Evolutionary conservation across 805 yeast species (phyloP).

Genomic region (Zygoascus flipseniorum): DNA sequence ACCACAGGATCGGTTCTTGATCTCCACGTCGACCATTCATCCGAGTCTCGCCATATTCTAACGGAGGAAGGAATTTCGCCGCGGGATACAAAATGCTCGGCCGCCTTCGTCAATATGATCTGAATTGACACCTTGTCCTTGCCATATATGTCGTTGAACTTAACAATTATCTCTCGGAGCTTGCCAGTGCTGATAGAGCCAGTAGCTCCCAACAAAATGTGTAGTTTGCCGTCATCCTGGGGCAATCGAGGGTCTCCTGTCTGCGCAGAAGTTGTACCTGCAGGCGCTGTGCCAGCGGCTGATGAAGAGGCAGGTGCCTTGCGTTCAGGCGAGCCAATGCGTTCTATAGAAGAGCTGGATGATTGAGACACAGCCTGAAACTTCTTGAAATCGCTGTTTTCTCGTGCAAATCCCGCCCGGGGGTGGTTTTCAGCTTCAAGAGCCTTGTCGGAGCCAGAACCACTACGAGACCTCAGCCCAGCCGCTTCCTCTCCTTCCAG

Average conservation of each 20-base stretch:
- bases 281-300: conserved; percentile 1
- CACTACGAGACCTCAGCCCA: conserved; percentile 7
- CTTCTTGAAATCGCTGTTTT: neutral
- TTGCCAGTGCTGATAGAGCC: conserved; percentile 83
- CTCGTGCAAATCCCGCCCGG: conserved; percentile 3
- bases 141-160: conserved; percentile 74
- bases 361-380: conserved; percentile 4
- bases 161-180: conserved; percentile 69
- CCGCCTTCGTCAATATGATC: conserved; percentile 74
- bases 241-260: conserved; percentile 58
- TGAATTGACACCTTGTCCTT: conserved; percentile 70
- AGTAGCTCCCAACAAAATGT: conserved; percentile 77
- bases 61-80: conserved; percentile 57
- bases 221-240: conserved; percentile 81
- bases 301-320: neutral
- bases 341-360: conserved; percentile 7
- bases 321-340: neutral
- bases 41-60: conserved; percentile 85
- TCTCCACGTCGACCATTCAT: conserved; percentile 91
- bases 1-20: conserved; percentile 80
- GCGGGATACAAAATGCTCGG: conserved; percentile 65
- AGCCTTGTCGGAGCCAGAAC: conserved; percentile 24
- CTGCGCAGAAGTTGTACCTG: conserved; percentile 31
- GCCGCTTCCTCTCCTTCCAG: conserved; percentile 52
- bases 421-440: conserved; percentile 9